phyloP scores from a whole-genome alignment of 345 rosid species.

The Moringa oleifera region DNA sequence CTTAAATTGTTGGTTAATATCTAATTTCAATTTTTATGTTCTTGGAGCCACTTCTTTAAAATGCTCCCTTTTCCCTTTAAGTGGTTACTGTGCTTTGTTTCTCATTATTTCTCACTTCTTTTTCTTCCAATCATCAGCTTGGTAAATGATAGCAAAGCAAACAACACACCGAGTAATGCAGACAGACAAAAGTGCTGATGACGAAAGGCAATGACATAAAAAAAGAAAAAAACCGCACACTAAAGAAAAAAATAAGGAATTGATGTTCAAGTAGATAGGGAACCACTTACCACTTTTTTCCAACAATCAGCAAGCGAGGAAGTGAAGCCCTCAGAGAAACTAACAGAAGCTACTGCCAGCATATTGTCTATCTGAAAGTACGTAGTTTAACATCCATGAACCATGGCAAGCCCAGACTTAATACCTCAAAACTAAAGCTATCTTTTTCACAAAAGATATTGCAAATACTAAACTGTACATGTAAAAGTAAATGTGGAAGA shows the following conservation, averaged over 20 bases:
- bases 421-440: not conserved
- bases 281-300: slow-evolving; percentile 50
- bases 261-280: not conserved
- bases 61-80: not conserved
- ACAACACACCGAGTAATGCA: not conserved
- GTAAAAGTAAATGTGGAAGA: not conserved
- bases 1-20: not conserved
- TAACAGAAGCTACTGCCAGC: slow-evolving; percentile 62
- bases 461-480: not conserved
- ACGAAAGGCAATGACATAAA: not conserved
- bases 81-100: too few relatives aligned
- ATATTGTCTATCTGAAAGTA: slow-evolving; percentile 49
- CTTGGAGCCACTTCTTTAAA: not conserved
- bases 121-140: not conserved
- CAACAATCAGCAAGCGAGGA: slow-evolving; percentile 60
- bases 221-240: not conserved
- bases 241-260: not conserved
- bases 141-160: not conserved
- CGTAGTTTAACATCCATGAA: too few relatives aligned
- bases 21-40: not conserved
- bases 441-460: not conserved
- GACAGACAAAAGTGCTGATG: not conserved
- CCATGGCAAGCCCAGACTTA: not conserved
- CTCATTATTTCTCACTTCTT: not conserved
- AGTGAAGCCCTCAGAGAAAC: slow-evolving; percentile 58